Evolutionary conservation across 176 grass and related monocot genomes (phyloP), one percentile per base, ranked within the genome.

Genomic region (Echinochloa phyllopogon): DNA sequence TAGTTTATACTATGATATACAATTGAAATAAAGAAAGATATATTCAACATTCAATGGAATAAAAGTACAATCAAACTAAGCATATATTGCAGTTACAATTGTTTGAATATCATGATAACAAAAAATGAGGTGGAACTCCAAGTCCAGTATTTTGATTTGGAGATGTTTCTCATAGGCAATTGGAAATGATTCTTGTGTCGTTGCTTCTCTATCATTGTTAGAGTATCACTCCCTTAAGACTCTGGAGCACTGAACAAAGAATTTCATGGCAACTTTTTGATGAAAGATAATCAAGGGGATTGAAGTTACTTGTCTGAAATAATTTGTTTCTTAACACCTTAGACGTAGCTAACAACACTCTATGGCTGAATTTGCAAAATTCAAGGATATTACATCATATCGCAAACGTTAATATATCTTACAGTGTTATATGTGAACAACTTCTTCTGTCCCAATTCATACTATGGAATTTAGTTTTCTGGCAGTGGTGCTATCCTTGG

Each of bases 401-500:
- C 47, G 0, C 27, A 12, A 64, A 23, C 50, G 33, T 7, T 57
- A 63, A 38, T 74, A 23, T 38, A 76, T 21, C 3, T 67, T 58
- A 85, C 50, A 64, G 20, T 53, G 48, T 51, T 7, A 29, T 69
- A 48, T 49, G 21, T 18, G 43, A 83, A 76, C 18, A 45, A 53
- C n/a, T 3, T 76, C 63, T 25, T 79, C 74, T 83, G 15, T 58
- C n/a, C 44, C 3, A 17, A 68, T 88, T 91, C 18, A 86, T 73
- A 17, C 37, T 69, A 21, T 44, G 51, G 27, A 85, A 82, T 82
- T 84, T 75, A 86, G 62, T 58, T 86, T 84, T 85, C 69, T 85
- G 83, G 87, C 89, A 95, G 93, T 94, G 96, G 91, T 87, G 91
- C 96, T 83, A 87, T 98, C 85, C 66, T 98, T 87, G 96, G 96